Conservation (phyloP, 2,329 filamentous ascomycete species). For the Nectriaceae sp. region DNA sequence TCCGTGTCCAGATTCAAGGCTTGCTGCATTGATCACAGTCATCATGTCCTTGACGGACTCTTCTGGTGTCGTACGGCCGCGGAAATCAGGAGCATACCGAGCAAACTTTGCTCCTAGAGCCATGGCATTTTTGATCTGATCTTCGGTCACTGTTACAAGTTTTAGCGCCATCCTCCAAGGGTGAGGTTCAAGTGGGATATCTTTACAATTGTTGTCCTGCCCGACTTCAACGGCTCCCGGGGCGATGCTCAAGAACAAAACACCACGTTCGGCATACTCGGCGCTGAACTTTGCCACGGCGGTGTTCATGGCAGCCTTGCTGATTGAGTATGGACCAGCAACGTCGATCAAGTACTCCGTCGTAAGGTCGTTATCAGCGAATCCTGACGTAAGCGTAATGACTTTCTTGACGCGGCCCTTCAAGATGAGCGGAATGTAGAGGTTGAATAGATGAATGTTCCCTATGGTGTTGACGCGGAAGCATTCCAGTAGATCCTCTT, state of each 20-base stretch:
- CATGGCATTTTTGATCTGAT: background rate
- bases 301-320: slow-evolving; percentile 7
- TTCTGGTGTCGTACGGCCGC: background rate
- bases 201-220: background rate
- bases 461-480: slow-evolving; percentile 51
- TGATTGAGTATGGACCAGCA: slow-evolving; percentile 6
- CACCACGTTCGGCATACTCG: slow-evolving; percentile 19
- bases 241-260: background rate
- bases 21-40: slow-evolving; percentile 3
- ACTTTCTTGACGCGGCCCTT: slow-evolving; percentile 54
- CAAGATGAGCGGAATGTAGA: slow-evolving; percentile 52
- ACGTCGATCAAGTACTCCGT: slow-evolving; percentile 33
- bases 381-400: slow-evolving; percentile 47
- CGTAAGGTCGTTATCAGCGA: slow-evolving; percentile 45
- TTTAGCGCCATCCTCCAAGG: too few relatives aligned
- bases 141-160: background rate
- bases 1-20: slow-evolving; percentile 1
- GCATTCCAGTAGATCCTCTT: slow-evolving; percentile 1
- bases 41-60: background rate
- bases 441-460: slow-evolving; percentile 50
- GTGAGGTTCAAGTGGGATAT: background rate
- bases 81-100: background rate
- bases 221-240: background rate
- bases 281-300: slow-evolving; percentile 11
- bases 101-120: background rate